Evolutionary conservation across 352 stramenopile genomes (phyloP).

Genomic region (Phytophthora quininea): DNA sequence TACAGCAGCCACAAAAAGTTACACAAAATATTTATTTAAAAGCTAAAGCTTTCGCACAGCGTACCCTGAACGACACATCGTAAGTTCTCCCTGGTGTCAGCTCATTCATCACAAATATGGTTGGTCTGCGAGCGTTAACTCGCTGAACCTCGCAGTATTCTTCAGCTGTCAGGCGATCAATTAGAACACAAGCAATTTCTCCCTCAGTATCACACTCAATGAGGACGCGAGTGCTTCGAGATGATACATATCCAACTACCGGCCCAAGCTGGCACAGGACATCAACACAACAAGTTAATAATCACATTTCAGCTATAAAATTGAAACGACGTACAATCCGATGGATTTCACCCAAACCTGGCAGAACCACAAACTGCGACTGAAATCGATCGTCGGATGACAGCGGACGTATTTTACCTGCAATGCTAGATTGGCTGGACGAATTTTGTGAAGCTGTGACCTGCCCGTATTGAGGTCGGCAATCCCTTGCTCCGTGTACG

Average conservation of each 20-base stretch:
- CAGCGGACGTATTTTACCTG: slow-evolving; percentile 5
- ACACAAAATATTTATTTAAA: not conserved
- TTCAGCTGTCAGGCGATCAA: slow-evolving; percentile 40
- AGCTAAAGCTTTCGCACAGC: not conserved
- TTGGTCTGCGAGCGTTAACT: slow-evolving; percentile 23
- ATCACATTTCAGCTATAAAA: not conserved
- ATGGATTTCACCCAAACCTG: slow-evolving; percentile 10
- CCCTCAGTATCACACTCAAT: slow-evolving; percentile 49
- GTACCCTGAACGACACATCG: slow-evolving; percentile 46
- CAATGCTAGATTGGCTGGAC: not conserved
- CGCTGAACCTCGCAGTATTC: slow-evolving; percentile 6
- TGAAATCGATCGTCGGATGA: slow-evolving; percentile 6
- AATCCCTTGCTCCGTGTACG: slow-evolving; percentile 6
- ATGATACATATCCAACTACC: slow-evolving; percentile 46
- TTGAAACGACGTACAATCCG: slow-evolving; percentile 18
- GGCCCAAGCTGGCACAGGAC: slow-evolving; percentile 39
- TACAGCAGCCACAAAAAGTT: slow-evolving; percentile 11
- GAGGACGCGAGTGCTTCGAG: slow-evolving; percentile 37
- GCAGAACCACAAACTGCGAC: slow-evolving; percentile 3
- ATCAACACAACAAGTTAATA: not conserved
- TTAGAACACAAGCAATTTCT: slow-evolving; percentile 42
- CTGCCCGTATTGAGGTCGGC: slow-evolving; percentile 13
- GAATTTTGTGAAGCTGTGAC: not conserved
- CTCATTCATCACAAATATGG: slow-evolving; percentile 36
- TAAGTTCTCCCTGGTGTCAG: slow-evolving; percentile 45